Base-by-base conservation (phyloP, 257 asterid species). In the Solanum clarkiae region DNA sequence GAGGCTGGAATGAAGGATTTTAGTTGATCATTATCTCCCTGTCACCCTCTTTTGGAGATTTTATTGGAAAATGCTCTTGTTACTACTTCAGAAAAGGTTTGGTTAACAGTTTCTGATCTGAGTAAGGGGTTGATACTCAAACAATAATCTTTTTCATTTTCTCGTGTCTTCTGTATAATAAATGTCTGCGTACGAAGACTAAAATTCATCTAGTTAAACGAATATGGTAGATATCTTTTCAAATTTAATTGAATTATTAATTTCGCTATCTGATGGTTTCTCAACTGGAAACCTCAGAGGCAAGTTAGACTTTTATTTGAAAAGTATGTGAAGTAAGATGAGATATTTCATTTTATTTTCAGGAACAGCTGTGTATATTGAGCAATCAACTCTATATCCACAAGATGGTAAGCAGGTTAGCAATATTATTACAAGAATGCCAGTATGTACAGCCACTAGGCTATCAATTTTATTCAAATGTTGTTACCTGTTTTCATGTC, bases 371-470 rank as follows among this genome's bases (percentile, higher is more conserved):
- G 98, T 89, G 62, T 95, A 93, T 88, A 71, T 95, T 81, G 98
- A 95, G 91, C 98, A 95, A 88, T 95, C 98, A 85, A 86, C 59
- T 84, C 98, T 98, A 20, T 94, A 14, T 88, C 98, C 98, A 42
- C 90, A 92, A 90, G 98, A 95, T 85, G 98, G 98, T 89, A 95
- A 95, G 93, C 98, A 93, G 98, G 98, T 95, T 89, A 94, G 90
- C 86, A 22, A 29, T 69, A 71, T 36, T 60, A 84, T 53, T 4
- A 26, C 57, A 32, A 69, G 1, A 49, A 77, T 49, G 63, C 24
- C 16, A 24, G 63, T 51, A 49, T 16, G 47, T 51, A 26, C 26
- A 51, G 18, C 36, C 42, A 47, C 3, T 51, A 77, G 47, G 47
- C 17, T 77, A 77, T 51, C 82, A 24, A 0, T 5, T 51, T 77